phyloP scores from a whole-genome alignment of 257 asterid species.

The Solanum medicagineum region DNA sequence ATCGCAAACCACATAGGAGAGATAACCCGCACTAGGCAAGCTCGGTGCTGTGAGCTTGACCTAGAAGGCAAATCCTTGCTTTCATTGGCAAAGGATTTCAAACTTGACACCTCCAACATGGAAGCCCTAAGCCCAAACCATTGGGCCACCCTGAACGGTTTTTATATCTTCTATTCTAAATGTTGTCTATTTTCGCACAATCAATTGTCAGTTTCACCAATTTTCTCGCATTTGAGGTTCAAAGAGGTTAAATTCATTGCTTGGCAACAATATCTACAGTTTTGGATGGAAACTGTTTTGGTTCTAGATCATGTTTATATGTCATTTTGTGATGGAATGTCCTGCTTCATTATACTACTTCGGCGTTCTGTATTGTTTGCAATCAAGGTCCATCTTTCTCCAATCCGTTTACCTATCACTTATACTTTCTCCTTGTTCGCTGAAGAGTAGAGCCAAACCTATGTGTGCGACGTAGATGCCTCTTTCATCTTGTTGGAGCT shows the following conservation, averaged over 20 bases:
- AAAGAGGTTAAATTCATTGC: not conserved
- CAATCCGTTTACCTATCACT: not conserved
- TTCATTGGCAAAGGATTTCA: too few species aligned
- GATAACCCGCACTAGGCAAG: too few species aligned
- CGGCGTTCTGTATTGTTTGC: not conserved
- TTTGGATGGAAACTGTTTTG: not conserved
- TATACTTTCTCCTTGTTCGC: not conserved
- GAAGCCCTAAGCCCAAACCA: too few species aligned
- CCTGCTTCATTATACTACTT: not conserved
- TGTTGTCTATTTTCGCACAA: not conserved
- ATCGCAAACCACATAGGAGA: too few species aligned
- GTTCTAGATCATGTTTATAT: not conserved
- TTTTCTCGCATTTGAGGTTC: not conserved
- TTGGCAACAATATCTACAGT: not conserved
- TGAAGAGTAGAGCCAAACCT: not conserved
- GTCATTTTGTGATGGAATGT: not conserved
- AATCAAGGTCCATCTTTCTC: not conserved
- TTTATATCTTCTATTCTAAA: not conserved
- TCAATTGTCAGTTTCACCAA: not conserved
- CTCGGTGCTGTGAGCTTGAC: too few species aligned
- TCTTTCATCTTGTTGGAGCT: not conserved
- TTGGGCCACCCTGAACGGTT: too few species aligned
- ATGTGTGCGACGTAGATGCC: not conserved
- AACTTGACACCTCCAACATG: too few species aligned
- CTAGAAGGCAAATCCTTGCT: too few species aligned